These are phyloP conservation scores for Aphanoascus verrucosus DNA, from an alignment of 2,329 filamentous ascomycete genomes.

Conservation along the genomic window DNA sequence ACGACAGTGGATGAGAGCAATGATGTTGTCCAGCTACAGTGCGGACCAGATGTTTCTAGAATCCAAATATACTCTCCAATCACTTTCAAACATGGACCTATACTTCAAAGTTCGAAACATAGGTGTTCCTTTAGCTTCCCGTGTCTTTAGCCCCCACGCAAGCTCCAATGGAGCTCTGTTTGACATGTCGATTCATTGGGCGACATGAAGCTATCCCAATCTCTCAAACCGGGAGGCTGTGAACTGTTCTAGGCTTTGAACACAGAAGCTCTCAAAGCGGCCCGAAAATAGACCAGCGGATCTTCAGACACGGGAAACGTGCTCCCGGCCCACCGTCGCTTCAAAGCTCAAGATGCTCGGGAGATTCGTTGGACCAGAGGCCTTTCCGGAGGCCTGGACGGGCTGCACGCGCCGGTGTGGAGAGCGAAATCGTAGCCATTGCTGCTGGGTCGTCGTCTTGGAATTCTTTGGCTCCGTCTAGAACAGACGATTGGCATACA, in stretches of 20 bases:
- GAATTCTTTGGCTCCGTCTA: not conserved
- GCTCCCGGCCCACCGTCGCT: constrained; percentile 5
- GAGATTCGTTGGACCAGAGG: constrained; percentile 1
- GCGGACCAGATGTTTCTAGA: not conserved
- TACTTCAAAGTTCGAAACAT: not conserved
- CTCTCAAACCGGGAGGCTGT: not conserved
- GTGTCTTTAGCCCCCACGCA: not conserved
- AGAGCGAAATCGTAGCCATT: not conserved
- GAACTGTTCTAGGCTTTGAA: constrained; percentile 5
- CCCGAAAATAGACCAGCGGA: not conserved
- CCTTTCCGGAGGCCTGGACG: not conserved
- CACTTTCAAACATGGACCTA: not conserved
- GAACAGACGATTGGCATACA: not conserved
- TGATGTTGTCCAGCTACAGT: not conserved
- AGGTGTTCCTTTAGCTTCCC: not conserved
- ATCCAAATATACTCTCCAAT: constrained; percentile 11
- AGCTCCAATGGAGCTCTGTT: constrained; percentile 4
- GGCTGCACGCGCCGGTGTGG: constrained; percentile 5
- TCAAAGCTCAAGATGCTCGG: not conserved
- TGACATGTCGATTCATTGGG: not conserved
- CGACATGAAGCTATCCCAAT: not conserved
- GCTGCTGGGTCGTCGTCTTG: not conserved
- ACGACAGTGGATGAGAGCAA: not conserved
- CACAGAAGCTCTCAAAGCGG: not conserved
- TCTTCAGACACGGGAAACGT: constrained; percentile 1